These are phyloP conservation scores for Phytophthora sp. DNA, from an alignment of 352 stramenopile species.

Conservation along the genomic window DNA sequence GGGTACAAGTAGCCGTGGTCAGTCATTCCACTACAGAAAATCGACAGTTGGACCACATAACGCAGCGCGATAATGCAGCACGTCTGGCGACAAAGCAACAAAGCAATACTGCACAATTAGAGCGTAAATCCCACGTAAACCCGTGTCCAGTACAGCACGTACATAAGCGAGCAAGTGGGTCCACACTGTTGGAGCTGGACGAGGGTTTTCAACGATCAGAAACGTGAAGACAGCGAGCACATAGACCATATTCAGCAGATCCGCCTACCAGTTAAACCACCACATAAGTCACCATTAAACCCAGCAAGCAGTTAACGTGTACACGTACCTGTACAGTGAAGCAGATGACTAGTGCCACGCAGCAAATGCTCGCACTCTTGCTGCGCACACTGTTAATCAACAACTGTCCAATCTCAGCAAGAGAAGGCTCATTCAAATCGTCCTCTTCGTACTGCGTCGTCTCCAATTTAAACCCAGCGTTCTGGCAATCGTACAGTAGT, in stretches of 20 bases:
- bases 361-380: conserved; percentile 66
- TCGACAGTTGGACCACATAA: conserved; percentile 84
- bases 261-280: conserved; percentile 46
- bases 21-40: conserved; percentile 80
- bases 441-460: conserved; percentile 77
- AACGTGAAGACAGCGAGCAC: conserved; percentile 74
- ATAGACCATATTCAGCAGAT: conserved; percentile 84
- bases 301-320: background rate
- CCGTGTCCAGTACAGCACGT: conserved; percentile 29
- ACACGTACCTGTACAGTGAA: conserved; percentile 77
- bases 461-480: conserved; percentile 75
- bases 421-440: conserved; percentile 71
- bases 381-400: conserved; percentile 73
- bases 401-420: conserved; percentile 64
- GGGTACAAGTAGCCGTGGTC: conserved; percentile 68
- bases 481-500: conserved; percentile 71
- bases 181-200: conserved; percentile 67
- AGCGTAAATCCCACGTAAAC: too few relatives aligned
- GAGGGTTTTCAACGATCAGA: conserved; percentile 77
- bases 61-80: conserved; percentile 62
- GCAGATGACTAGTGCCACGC: conserved; percentile 62
- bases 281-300: background rate
- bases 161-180: conserved; percentile 85
- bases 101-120: too few relatives aligned
- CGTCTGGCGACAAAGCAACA: conserved; percentile 37